Evolutionary conservation across 169 alveolate species (phyloP).

Genomic region (Cryptosporidium sp.): DNA sequence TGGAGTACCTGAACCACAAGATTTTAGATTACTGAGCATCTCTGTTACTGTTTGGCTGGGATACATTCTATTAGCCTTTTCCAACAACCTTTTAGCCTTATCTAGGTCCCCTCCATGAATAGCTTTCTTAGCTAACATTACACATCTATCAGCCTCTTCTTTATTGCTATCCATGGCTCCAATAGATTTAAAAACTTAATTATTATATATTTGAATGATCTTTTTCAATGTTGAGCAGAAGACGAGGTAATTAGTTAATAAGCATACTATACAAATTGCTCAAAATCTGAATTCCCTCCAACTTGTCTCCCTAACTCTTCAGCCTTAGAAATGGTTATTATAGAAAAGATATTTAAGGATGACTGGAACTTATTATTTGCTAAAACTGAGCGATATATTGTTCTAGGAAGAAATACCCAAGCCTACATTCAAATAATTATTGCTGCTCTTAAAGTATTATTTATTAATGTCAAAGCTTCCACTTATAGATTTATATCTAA

Average conservation of each 20-base stretch:
- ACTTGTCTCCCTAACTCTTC: background rate
- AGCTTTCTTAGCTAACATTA: conserved; percentile 81
- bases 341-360: background rate
- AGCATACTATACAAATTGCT: background rate
- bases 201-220: too few relatives aligned
- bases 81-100: conserved; percentile 82
- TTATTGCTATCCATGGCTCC: conserved; percentile 83
- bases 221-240: background rate
- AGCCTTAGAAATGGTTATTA: too few relatives aligned
- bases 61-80: conserved; percentile 83
- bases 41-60: conserved; percentile 80
- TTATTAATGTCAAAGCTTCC: background rate
- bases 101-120: conserved; percentile 79
- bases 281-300: too few relatives aligned
- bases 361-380: background rate
- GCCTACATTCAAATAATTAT: background rate
- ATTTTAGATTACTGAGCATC: conserved; percentile 46
- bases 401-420: background rate
- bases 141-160: conserved; percentile 84
- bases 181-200: background rate
- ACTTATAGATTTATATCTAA: background rate
- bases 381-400: background rate
- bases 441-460: background rate
- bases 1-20: background rate
- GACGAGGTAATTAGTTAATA: background rate